phyloP scores from a whole-genome alignment of 441 rosid genomes.

The Pelargonium australe region DNA sequence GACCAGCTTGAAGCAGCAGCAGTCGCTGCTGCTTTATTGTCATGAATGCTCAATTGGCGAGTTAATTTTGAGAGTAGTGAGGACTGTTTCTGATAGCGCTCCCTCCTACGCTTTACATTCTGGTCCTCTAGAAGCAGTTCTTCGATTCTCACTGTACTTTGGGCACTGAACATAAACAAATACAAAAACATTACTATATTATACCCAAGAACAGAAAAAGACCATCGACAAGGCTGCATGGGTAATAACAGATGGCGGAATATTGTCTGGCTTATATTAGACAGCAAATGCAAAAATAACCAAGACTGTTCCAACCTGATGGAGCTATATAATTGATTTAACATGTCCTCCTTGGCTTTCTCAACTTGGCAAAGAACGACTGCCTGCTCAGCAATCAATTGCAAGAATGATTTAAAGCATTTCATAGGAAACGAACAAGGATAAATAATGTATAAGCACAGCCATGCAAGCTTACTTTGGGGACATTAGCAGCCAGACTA shows the following conservation, averaged over 20 bases:
- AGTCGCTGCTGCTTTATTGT: slow-evolving; percentile 69
- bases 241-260: background rate
- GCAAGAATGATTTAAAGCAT: slow-evolving; percentile 12
- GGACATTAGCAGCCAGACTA: slow-evolving; percentile 98
- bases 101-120: slow-evolving; percentile 76
- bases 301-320: slow-evolving; percentile 49
- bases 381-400: slow-evolving; percentile 57
- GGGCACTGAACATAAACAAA: slow-evolving; percentile 43
- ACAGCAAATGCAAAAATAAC: background rate
- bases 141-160: slow-evolving; percentile 72
- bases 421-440: background rate
- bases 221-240: background rate
- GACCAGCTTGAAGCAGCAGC: slow-evolving; percentile 68
- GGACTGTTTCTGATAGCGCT: slow-evolving; percentile 79
- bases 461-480: slow-evolving; percentile 49
- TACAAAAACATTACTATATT: background rate
- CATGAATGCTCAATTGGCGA: slow-evolving; percentile 82
- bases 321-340: slow-evolving; percentile 87
- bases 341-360: slow-evolving; percentile 98
- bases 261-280: background rate
- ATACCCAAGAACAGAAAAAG: background rate
- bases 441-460: slow-evolving; percentile 4
- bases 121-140: slow-evolving; percentile 89
- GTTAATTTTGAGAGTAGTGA: slow-evolving; percentile 76
- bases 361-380: slow-evolving; percentile 99